Base-by-base conservation (phyloP, 768 basidiomycete species). In the Tricholoma sp. region DNA sequence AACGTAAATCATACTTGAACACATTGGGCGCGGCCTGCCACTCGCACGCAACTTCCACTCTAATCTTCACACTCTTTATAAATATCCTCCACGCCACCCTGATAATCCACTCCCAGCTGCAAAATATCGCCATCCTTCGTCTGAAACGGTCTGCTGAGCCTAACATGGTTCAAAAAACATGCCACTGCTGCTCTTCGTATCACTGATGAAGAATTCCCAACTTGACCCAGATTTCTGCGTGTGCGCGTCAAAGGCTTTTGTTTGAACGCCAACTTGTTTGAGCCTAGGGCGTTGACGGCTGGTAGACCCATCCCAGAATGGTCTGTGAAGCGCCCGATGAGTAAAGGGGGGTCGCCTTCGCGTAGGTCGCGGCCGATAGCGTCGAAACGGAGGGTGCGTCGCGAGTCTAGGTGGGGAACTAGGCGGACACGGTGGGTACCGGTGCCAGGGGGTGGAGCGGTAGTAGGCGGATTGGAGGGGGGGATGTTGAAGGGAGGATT, bases 241-340 rank as follows among this genome's bases (percentile, higher is more conserved):
- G 96, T 0, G 89, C 85, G 37, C 96, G 80, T 37, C 89, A 91
- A 65, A 98, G 70, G 98, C 96, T 72, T 98, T 98, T 70, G 83
- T 73, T 91, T 89, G 81, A 98, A 98, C 0, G 94, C 94, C 50
- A 98, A 85, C 68, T 94, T 94, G 72, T 85, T 87, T 34, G 88
- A 83, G 49, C 83, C 84, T n/a, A n/a, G n/a, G n/a, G n/a, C n/a
- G n/a, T n/a, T n/a, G n/a, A n/a, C n/a, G n/a, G n/a, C n/a, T n/a
- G 83, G 78, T 55, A 86, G 72, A 18, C 83, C 85, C 8, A 84
- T 70, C 14, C 86, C 88, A 6, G 85, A 83, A 55, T 86, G 82
- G 69, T 98, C 96, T 1, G 94, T 98, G 80, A 96, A 98, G 43
- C 96, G 84, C 3, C 96, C 96, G 60, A 98, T 92, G 59, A 91